A percentile compares a stretch with the other conserved stretches of the same genome.
These are phyloP conservation scores for Salix exigua DNA, from an alignment of 345 rosid genomes.

Conservation along the genomic window DNA sequence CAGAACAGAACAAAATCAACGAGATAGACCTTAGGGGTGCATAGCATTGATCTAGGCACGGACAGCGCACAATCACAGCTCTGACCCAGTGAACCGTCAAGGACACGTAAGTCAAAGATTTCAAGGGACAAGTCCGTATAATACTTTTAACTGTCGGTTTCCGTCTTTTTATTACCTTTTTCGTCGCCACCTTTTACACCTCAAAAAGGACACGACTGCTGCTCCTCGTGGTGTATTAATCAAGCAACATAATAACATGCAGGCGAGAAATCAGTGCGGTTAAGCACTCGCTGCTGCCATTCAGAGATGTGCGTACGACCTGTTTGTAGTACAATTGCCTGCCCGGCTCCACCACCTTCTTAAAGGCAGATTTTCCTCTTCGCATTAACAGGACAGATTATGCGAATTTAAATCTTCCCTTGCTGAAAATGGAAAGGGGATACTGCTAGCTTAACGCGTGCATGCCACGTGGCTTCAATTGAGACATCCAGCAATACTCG, in stretches of 20 bases:
- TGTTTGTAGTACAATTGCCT: neutral
- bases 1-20: too few species aligned
- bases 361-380: neutral
- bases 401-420: neutral
- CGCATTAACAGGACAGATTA: too few species aligned
- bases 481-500: too few species aligned
- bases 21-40: too few species aligned
- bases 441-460: too few species aligned
- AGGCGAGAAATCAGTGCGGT: neutral
- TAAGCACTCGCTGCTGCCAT: too few species aligned
- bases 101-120: slow-evolving; percentile 12
- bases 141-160: neutral
- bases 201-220: neutral
- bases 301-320: neutral
- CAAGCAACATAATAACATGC: neutral
- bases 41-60: too few species aligned
- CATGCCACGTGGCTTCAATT: too few species aligned
- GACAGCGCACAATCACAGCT: too few species aligned
- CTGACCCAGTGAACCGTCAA: neutral
- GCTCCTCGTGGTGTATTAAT: neutral
- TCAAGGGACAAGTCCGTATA: slow-evolving; percentile 20
- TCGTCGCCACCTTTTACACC: neutral
- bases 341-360: neutral
- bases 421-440: too few species aligned
- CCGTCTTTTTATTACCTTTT: neutral